Conservation (phyloP, 2,329 filamentous ascomycete genomes). For the Fusarium sp. region DNA sequence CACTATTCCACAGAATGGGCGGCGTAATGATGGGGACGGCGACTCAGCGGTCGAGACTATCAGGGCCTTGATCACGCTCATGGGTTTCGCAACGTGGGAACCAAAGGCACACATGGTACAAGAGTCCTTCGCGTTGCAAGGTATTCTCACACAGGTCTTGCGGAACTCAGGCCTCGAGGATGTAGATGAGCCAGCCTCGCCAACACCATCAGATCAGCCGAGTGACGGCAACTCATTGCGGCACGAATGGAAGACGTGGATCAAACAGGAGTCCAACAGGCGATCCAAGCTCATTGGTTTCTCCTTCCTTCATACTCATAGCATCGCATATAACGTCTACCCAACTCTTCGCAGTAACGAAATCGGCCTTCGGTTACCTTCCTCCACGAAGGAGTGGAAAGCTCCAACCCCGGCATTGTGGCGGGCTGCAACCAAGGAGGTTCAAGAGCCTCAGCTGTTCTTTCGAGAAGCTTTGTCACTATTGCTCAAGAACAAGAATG, state of each 20-base stretch:
- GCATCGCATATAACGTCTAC: constrained; percentile 55
- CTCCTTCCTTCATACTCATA: constrained; percentile 55
- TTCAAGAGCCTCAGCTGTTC: constrained; percentile 50
- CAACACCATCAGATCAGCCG: neutral
- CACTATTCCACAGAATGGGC: constrained; percentile 28
- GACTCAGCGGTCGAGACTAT: constrained; percentile 47
- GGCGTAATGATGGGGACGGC: neutral
- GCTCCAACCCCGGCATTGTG: constrained; percentile 43
- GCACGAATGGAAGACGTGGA: constrained; percentile 50
- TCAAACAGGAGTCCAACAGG: constrained; percentile 49
- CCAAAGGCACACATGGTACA: constrained; percentile 49
- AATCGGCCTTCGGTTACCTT: constrained; percentile 52
- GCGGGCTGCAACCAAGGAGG: constrained; percentile 30
- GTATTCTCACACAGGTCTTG: constrained; percentile 51
- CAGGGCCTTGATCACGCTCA: constrained; percentile 52
- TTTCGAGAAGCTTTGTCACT: constrained; percentile 54
- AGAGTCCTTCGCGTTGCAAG: constrained; percentile 53
- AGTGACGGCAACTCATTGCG: constrained; percentile 7
- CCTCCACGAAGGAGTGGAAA: constrained; percentile 54
- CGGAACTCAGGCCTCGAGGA: constrained; percentile 52
- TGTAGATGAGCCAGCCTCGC: neutral
- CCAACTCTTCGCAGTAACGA: constrained; percentile 54
- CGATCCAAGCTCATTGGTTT: constrained; percentile 55
- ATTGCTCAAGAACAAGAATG: constrained; percentile 48
- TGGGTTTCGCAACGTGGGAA: constrained; percentile 57